Base-by-base conservation (phyloP, 2,329 filamentous ascomycete species). In the Fusarium brachygibbosum region DNA sequence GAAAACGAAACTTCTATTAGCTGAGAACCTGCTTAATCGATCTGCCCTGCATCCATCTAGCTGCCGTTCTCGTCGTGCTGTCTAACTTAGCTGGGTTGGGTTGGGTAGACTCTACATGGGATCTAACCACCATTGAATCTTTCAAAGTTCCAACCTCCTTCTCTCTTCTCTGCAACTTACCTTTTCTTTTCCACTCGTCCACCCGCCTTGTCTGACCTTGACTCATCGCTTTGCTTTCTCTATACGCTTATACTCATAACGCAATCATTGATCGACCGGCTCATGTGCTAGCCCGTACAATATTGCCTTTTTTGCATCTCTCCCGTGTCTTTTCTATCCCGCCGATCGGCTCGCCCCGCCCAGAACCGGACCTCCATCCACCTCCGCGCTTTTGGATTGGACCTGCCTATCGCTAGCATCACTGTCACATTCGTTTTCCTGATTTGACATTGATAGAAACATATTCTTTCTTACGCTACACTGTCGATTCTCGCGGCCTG, bases 31-130 rank as follows among this genome's bases (percentile, higher is more conserved):
- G 59, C 59, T 70, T 56, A 65, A 68, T 66, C 63, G 66, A 69
- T 70, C 61, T 66, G 64, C 73, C 73, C 63, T 75, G 73, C 68
- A 74, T 69, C 62, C 66, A 74, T 69, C 63, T 70, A 64, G 65
- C 50, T 68, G 55, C 58, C 38, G 51, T 53, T 55, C 50, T 56
- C 35, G 54, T 52, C 64, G 59, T 51, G 32, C 17, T 56, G 58
- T 69, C 62, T 58, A 51, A 17, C 44, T 32, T 44, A 23, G 32
- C 19, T 38, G 35, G 64, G 57, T 69, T 72, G 68, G 71, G 65
- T 68, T 64, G 63, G 51, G 38, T 31, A 40, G 38, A 63, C 45
- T 67, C 32, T 64, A 37, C 42, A 56, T 44, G 23, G 38, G 31
- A 34, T 37, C 56, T 55, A 61, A 59, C 46, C 46, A 50, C 41